phyloP scores from a whole-genome alignment of 441 rosid genomes.

The Pelargonium fulgidum region DNA sequence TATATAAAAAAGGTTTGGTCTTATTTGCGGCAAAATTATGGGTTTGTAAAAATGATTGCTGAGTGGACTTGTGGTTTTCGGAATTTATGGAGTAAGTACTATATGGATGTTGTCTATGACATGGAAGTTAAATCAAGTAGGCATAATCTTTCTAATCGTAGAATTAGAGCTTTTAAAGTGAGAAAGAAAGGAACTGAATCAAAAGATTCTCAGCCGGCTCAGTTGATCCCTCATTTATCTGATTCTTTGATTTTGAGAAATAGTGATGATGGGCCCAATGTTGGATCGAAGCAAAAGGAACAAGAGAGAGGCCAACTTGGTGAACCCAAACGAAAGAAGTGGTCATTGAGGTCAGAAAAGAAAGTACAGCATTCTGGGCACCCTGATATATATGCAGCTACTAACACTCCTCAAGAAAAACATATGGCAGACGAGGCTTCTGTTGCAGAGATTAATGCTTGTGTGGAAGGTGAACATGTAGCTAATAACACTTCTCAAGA shows the following conservation, averaged over 20 bases:
- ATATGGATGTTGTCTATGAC: slow-evolving; percentile 27
- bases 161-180: slow-evolving; percentile 20
- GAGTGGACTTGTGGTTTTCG: slow-evolving; percentile 37
- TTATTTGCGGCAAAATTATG: slow-evolving; percentile 30
- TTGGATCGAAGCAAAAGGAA: slow-evolving; percentile 16
- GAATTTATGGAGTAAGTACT: slow-evolving; percentile 32
- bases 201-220: slow-evolving; percentile 17
- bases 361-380: slow-evolving; percentile 17
- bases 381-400: slow-evolving; percentile 9
- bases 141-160: slow-evolving; percentile 20
- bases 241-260: slow-evolving; percentile 15
- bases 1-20: slow-evolving; percentile 33
- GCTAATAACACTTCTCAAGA: slow-evolving; percentile 12
- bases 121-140: slow-evolving; percentile 20
- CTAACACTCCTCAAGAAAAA: slow-evolving; percentile 15
- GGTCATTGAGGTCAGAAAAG: slow-evolving; percentile 20
- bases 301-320: slow-evolving; percentile 16
- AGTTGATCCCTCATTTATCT: slow-evolving; percentile 15
- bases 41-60: slow-evolving; percentile 34
- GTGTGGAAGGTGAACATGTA: neutral
- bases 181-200: slow-evolving; percentile 16
- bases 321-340: slow-evolving; percentile 19
- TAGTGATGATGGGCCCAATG: slow-evolving; percentile 12
- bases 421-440: slow-evolving; percentile 1
- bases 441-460: slow-evolving; percentile 7